Conservation (phyloP, 768 basidiomycete species). For the Mycena latifolia region DNA sequence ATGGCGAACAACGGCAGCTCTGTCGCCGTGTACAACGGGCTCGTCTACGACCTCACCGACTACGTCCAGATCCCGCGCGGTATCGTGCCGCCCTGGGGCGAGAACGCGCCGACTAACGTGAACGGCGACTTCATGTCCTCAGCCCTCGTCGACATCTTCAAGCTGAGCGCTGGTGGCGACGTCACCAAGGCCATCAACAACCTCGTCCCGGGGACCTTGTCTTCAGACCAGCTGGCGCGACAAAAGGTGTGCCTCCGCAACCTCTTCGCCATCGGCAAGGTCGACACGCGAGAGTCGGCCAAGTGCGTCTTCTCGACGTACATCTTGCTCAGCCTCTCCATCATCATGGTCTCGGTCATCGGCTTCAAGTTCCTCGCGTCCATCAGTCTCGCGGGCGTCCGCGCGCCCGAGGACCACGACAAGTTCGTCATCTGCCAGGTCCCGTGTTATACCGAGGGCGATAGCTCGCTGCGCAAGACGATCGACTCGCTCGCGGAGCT, state of each 20-base stretch:
- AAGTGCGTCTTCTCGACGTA: slow-evolving; percentile 94
- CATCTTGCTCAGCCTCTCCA: slow-evolving; percentile 89
- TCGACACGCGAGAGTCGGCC: slow-evolving; percentile 92
- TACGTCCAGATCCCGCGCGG: slow-evolving; percentile 83
- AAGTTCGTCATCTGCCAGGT: slow-evolving; percentile 99
- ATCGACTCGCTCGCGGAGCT: slow-evolving; percentile 95
- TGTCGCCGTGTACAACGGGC: slow-evolving; percentile 87
- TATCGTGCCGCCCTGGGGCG: slow-evolving; percentile 60
- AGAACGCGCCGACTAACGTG: slow-evolving; percentile 51
- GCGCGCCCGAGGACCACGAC: slow-evolving; percentile 94
- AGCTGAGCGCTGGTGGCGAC: slow-evolving; percentile 78
- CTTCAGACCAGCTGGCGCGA: slow-evolving; percentile 60
- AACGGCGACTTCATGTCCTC: slow-evolving; percentile 79
- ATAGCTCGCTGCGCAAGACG: slow-evolving; percentile 83
- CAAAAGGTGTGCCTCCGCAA: slow-evolving; percentile 95
- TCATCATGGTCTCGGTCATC: slow-evolving; percentile 95
- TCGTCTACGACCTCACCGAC: slow-evolving; percentile 88
- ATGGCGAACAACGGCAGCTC: slow-evolving; percentile 73
- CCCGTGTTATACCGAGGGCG: slow-evolving; percentile 98
- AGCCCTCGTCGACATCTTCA: slow-evolving; percentile 82
- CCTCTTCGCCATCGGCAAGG: slow-evolving; percentile 90
- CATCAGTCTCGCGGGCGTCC: slow-evolving; percentile 81
- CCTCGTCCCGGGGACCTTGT: slow-evolving; percentile 66
- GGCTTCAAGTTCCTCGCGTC: slow-evolving; percentile 97
- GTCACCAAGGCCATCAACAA: slow-evolving; percentile 80